Evolutionary conservation across 75 land plant genomes (phyloP), one percentile per base, ranked within the genome.

Genomic region (Picea glauca): DNA sequence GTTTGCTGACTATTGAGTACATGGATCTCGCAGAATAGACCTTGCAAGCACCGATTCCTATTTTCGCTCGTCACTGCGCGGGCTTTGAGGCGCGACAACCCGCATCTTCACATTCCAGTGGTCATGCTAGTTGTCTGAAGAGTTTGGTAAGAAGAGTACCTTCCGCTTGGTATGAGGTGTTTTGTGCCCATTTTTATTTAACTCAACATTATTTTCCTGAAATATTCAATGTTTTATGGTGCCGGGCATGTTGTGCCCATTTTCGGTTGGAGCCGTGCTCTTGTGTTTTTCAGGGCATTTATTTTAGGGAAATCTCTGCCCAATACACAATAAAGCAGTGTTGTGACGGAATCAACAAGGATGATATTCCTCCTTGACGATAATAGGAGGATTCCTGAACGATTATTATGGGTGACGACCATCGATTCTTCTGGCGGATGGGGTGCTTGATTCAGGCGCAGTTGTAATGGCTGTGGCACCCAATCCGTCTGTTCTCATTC

Each of bases 201-300:
- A 26, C 26, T 26, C 26, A 26, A 26, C 26, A 26, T 26, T 26
- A 26, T 26, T 26, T 26, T 26, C 3, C 80, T 93, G 0, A 89
- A 90, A 31, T 94, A 85, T 80, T 86, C 84, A 60, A 91, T 94
- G 11, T 83, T 94, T 40, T 84, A 90, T 80, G 94, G 90, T 60
- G 97, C 92, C 30, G 97, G 97, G 0, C 97, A 94, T 84, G 89
- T 77, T 35, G 97, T 94, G 40, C 93, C 97, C 1, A 50, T 62
- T 57, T 89, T 87, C 78, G 83, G 87, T 68, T 85, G 81, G 5
- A 83, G 87, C 62, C 46, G 60, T 1, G 81, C 88, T n/a, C 60
- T 89, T 9, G 87, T 84, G 5, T 78, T 89, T 62, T 89, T 93
- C 75, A 35, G 75, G 1, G 62, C 86, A 7, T 93, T 91, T 74